Evolutionary conservation across 2,329 filamentous ascomycete species (phyloP).

Genomic region (Teratosphaeria destructans): DNA sequence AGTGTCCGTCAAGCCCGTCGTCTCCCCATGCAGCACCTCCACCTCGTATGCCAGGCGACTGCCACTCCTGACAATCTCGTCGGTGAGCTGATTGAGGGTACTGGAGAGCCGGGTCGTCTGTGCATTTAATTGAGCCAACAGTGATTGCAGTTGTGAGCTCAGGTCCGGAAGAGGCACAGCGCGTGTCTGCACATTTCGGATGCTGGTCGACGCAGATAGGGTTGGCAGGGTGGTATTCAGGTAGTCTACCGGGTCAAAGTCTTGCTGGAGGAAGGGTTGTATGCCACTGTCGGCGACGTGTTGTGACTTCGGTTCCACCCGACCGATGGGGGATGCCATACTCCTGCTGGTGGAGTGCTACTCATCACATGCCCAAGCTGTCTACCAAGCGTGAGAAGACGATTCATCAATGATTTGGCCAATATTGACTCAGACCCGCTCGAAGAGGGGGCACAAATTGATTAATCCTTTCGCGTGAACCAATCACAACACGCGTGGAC

Average conservation of each 20-base stretch:
- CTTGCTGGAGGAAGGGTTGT: slow-evolving; percentile 61
- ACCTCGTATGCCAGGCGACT: slow-evolving; percentile 88
- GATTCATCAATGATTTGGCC: too few species aligned
- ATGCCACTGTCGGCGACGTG: slow-evolving; percentile 64
- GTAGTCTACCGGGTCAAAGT: slow-evolving; percentile 76
- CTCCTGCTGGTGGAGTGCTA: neutral
- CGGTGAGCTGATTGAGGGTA: slow-evolving; percentile 77
- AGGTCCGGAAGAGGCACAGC: slow-evolving; percentile 61
- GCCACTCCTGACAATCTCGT: slow-evolving; percentile 85
- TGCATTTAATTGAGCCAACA: slow-evolving; percentile 79
- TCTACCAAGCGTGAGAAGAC: neutral
- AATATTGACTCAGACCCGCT: neutral
- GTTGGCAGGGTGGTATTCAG: slow-evolving; percentile 70
- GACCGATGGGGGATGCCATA: neutral
- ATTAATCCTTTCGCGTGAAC: neutral
- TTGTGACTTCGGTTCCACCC: slow-evolving; percentile 32
- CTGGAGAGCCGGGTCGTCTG: slow-evolving; percentile 75
- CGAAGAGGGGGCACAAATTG: neutral
- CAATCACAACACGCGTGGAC: neutral
- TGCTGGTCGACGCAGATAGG: slow-evolving; percentile 42
- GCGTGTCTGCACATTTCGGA: slow-evolving; percentile 14
- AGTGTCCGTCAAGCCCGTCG: slow-evolving; percentile 66
- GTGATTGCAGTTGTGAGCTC: slow-evolving; percentile 67
- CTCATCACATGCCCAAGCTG: too few species aligned
- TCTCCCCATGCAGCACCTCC: slow-evolving; percentile 82